Base-by-base conservation (phyloP, 1,284 basidiomycete genomes). In the Pseudozyma sp. region DNA sequence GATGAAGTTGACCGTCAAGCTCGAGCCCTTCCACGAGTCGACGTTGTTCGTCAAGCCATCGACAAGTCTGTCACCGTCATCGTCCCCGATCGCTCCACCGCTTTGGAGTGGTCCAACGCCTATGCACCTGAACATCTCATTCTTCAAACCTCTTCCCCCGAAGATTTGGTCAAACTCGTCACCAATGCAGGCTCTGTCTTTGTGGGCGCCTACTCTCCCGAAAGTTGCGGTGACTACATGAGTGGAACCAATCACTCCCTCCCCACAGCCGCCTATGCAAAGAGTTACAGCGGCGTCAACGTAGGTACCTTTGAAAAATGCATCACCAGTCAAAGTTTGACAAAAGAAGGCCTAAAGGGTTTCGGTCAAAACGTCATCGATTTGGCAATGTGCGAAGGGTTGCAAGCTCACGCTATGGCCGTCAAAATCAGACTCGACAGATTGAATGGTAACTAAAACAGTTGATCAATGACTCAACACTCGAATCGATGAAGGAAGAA, bases 221-320 rank as follows among this genome's bases (percentile, higher is more conserved):
- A 98, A 87, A 95, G 93, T 78, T 98, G 95, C 85, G 97, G 97
- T 39, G 97, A 99, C 86, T 99, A 99, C 82, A 97, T 97, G 4
- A 95, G 93, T 0, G 97, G 97, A 21, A 99, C 97, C 10, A 99
- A 99, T 86, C 97, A 99, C 88, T 97, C 96, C 0, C 88, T 87
- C 18, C 86, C 86, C 45, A 85, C 85, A 25, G 81, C 77, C 18
- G 95, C 95, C 19, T 98, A 95, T 83, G 97, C 97, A 14, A 91
- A 94, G 60, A 95, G 98, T 85, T 99, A 97, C 87, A 95, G 93
- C 76, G 97, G 97, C 16, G 97, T 99, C 78, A 98, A 97, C 86
- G 98, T 96, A 0, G 88, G 91, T 19, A 95, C 95, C 1, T 99
- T 99, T 91, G 95, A 98, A 86, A 99, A 99, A 86, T 93, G 98